Base-by-base conservation (phyloP, 2,329 filamentous ascomycete genomes). In the Fusarium subtropicale region DNA sequence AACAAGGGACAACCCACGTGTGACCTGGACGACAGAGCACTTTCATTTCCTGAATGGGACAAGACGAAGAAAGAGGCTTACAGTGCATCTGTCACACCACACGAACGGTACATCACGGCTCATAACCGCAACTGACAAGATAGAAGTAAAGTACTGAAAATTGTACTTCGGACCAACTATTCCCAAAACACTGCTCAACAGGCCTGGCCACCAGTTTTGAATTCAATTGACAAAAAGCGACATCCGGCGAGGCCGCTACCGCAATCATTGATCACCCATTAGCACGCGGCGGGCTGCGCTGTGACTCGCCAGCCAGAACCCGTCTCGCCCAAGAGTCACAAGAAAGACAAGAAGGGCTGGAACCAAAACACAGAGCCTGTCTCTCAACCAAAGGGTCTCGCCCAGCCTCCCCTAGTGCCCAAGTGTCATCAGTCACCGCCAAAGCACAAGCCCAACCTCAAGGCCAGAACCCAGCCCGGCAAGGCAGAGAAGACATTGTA, bases 381-480 rank as follows among this genome's bases (percentile, higher is more conserved):
- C 42, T 46, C 42, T 60, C 55, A 56, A 51, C 12, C 48, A 53
- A 50, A 64, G 42, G 28, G 16, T 34, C 67, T 45, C 36, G 56
- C 50, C 68, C 51, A 60, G 58, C 54, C 54, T 60, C 62, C 22
- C 45, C 31, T 46, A 66, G 34, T 69, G 67, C 67, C 67, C 67
- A 70, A 69, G 66, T 54, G 60, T 68, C 70, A 56, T 60, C 68
- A 39, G 69, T 68, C 67, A 73, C 72, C 72, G 58, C 71, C 56
- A 72, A 68, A 69, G 60, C 48, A 53, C 58, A 64, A 63, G 56
- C 70, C 61, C 64, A 71, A 71, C 53, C 53, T 42, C 57, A 42
- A 69, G 57, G 52, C 52, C 55, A 34, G 45, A 38, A 52, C 54
- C 62, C 33, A 55, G 57, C 48, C 57, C 55, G 54, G 56, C 71